These are phyloP conservation scores for Bondarzewia mesenterica DNA, from an alignment of 1,284 basidiomycete species.

Conservation along the genomic window DNA sequence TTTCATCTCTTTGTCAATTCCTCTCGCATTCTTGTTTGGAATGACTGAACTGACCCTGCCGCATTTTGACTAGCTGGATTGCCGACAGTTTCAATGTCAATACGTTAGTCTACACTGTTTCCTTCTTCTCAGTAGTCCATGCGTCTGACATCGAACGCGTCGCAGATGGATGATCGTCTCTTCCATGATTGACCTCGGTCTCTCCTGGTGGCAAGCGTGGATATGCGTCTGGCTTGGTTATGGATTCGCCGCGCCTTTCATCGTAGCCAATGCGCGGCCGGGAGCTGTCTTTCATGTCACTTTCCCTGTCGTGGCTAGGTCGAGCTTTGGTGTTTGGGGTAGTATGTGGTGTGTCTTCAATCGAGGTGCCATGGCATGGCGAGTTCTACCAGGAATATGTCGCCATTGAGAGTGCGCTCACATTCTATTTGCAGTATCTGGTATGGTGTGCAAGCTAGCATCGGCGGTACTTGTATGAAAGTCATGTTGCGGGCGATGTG, in stretches of 20 bases:
- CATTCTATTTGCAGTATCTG: conserved; percentile 39
- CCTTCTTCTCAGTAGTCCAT: conserved; percentile 5
- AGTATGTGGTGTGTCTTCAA: conserved; percentile 81
- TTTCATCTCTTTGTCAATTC: conserved; percentile 54
- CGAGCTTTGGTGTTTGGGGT: conserved; percentile 78
- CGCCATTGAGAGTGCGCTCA: background rate
- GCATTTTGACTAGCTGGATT: conserved; percentile 52
- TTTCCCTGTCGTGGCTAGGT: conserved; percentile 73
- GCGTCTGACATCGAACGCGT: background rate
- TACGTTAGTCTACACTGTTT: conserved; percentile 37
- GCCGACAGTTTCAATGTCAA: conserved; percentile 79
- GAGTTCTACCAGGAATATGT: conserved; percentile 18
- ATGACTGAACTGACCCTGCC: background rate
- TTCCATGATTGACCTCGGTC: conserved; percentile 66
- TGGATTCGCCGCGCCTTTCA: conserved; percentile 61
- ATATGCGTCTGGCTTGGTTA: conserved; percentile 76
- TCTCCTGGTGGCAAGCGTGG: conserved; percentile 83
- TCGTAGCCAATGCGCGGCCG: conserved; percentile 75
- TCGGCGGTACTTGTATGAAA: conserved; percentile 72
- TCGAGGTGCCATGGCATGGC: conserved; percentile 73
- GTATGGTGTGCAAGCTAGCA: conserved; percentile 78
- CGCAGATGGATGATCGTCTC: conserved; percentile 67
- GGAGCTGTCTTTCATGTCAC: conserved; percentile 76
- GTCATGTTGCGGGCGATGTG: conserved; percentile 69
- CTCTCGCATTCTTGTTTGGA: background rate